These are phyloP conservation scores for Aspergillus avenaceus DNA, from an alignment of 495 filamentous ascomycete species.

Conservation along the genomic window DNA sequence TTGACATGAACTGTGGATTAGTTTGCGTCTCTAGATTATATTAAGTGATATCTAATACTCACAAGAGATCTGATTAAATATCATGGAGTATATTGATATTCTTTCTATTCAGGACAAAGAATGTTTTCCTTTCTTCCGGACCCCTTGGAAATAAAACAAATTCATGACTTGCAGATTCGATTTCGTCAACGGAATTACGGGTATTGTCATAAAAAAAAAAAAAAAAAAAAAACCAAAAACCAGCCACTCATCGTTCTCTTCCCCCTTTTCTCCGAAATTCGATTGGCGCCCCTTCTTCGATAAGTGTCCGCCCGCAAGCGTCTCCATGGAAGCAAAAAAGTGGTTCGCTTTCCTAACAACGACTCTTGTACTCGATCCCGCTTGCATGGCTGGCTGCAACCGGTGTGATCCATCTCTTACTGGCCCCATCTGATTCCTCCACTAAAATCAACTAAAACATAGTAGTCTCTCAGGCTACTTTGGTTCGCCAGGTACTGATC, in stretches of 20 bases:
- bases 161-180: not conserved
- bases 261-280: not conserved
- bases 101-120: no score
- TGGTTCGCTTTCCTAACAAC: not conserved
- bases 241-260: not conserved
- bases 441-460: not conserved
- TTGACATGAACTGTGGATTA: no score
- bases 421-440: not conserved
- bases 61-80: no score
- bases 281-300: not conserved
- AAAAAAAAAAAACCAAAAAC: no score
- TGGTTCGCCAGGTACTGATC: constrained; percentile 13
- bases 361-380: no score
- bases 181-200: not conserved
- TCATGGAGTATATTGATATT: no score
- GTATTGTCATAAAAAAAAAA: no score
- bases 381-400: constrained; percentile 9
- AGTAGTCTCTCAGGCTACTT: constrained; percentile 3
- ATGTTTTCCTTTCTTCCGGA: not conserved
- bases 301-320: no score
- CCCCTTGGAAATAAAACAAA: not conserved
- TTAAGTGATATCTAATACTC: no score
- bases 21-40: no score
- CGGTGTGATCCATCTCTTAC: constrained; percentile 10
- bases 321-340: not conserved